Evolutionary conservation across 371 early-diverging fungal species (phyloP), one percentile per base, ranked within the genome.

Genomic region (Mucor velutinosus): DNA sequence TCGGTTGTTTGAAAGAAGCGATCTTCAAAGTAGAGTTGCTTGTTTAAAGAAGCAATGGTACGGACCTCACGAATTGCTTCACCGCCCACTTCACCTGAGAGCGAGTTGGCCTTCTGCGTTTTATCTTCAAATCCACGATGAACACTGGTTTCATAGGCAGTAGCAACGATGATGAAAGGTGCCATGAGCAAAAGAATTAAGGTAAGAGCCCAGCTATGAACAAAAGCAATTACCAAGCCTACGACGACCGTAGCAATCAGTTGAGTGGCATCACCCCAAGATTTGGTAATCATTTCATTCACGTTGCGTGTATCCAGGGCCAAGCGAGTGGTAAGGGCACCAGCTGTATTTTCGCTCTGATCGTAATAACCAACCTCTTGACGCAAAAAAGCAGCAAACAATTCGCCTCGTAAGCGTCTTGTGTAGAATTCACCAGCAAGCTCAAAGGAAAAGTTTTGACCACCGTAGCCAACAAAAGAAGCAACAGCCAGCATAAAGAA

Each of bases 331-430:
- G 93, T 87, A 41, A 97, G 75, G n/a, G 89, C 89, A 37, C 97
- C 95, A 6, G 89, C 84, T 25, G 81, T 84, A 74, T 96, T 88
- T 43, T 84, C 82, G 35, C 89, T 88, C n/a, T 83, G 77, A 77
- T 96, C 97, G 76, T 93, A 97, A 76, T 85, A 97, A 0, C 79
- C 90, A 64, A 95, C 88, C 51, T 96, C 94, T 78, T 96, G 96
- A n/a, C 79, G 66, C 53, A 91, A 65, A 47, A 88, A 79, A 12
- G 87, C 78, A 17, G 71, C 66, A 76, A 92, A 91, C 0, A 83
- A 51, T 60, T 62, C 59, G 21, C 71, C 72, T 14, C 93, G 79
- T 27, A 93, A 62, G 21, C 88, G 82, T 14, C 72, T 71, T 3
- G 90, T 89, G 49, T 88, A 78, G 1, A 71, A 75, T 66, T 86